Base-by-base conservation (phyloP, 495 filamentous ascomycete species). In the Durotheca rogersii region DNA sequence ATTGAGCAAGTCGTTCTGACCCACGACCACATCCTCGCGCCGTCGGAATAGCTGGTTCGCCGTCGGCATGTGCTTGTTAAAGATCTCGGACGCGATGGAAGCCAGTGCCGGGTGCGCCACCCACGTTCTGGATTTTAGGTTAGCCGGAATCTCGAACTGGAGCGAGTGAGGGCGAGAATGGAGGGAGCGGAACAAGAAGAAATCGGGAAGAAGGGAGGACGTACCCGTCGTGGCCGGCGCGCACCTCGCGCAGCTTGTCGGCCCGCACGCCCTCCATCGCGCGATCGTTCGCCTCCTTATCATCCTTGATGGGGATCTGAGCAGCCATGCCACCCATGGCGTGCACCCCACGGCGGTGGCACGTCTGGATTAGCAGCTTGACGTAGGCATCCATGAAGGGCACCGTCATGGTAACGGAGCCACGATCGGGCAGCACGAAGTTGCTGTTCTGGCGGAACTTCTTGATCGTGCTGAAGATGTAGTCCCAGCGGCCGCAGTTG, bases 381-480 rank as follows among this genome's bases (percentile, higher is more conserved):
- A 96, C 88, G 63, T 98, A 97, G 40, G 93, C 80, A 58, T 97
- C 92, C 93, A 98, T 97, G 77, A 98, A 98, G 2, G 93, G 93
- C 0, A 95, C 89, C 18, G 91, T 96, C 93, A 98, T 98, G 56
- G 93, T 98, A 27, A 98, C 89, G 49, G 82, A 81, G 25, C 82
- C 82, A 36, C 93, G 88, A 64, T 99, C 94, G 7, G 93, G 94
- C 11, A 99, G 83, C 48, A 97, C 83, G 67, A 96, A 99, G 67
- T 84, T 82, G 52, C 87, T 75, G 76, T 96, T 90, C 57, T 95
- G 82, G 60, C 94, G 88, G 85, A 97, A 96, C 74, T 95, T 96
- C 81, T 99, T 99, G 79, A 99, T 99, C 65, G 93, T 89, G 69
- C 85, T 92, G 79, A 99, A 98, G 75, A 99, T 97, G 79, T 99